phyloP scores from a whole-genome alignment of 2,329 filamentous ascomycete genomes.

The Arthrobotrys entomopaga region DNA sequence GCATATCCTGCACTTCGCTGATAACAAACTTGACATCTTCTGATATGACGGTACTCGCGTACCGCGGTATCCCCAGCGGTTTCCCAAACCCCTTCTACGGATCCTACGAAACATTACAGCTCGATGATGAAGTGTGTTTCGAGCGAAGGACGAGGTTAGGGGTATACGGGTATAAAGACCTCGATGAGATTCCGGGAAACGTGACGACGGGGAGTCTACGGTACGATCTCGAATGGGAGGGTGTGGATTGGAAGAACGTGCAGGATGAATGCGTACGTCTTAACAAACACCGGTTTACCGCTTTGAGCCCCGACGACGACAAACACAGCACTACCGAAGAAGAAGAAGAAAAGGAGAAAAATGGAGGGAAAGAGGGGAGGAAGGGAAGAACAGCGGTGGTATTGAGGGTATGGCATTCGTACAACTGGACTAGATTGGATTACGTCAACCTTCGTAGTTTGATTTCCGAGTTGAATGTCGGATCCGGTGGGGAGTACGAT shows the following conservation, averaged over 20 bases:
- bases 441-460: constrained; percentile 83
- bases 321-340: constrained; percentile 59
- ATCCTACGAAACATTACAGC: constrained; percentile 81
- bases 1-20: constrained; percentile 59
- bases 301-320: not conserved
- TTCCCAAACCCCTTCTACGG: constrained; percentile 87
- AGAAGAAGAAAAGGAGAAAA: constrained; percentile 10
- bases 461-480: constrained; percentile 81
- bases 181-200: constrained; percentile 64
- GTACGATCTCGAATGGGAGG: constrained; percentile 68
- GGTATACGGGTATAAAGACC: constrained; percentile 78
- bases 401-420: constrained; percentile 83
- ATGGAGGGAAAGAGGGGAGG: constrained; percentile 49
- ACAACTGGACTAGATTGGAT: constrained; percentile 80
- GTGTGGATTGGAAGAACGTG: constrained; percentile 68
- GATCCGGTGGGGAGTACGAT: constrained; percentile 86
- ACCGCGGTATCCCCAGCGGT: constrained; percentile 76
- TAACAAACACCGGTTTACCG: constrained; percentile 73
- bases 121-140: constrained; percentile 89
- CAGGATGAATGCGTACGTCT: constrained; percentile 69
- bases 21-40: constrained; percentile 45
- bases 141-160: constrained; percentile 89
- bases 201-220: constrained; percentile 29
- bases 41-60: constrained; percentile 17
- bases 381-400: constrained; percentile 76